Percentiles rank a stretch among this genome's conserved stretches.
Evolutionary conservation across 2,329 filamentous ascomycete species (phyloP).

Genomic region (Fusarium albosuccineum): DNA sequence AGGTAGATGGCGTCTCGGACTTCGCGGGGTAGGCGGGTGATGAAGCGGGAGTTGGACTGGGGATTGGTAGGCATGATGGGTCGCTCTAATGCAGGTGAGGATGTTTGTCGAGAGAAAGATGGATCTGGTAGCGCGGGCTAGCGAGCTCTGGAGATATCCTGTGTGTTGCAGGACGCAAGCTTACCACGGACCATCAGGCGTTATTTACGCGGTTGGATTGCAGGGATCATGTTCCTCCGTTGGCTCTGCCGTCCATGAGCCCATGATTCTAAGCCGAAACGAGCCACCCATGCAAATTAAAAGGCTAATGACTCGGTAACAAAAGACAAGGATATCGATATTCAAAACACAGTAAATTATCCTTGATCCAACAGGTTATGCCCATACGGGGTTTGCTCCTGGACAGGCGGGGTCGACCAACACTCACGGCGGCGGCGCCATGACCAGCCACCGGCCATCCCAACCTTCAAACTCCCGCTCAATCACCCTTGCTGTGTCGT

Average conservation of each 20-base stretch:
- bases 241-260: neutral
- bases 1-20: conserved; percentile 31
- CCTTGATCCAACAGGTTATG: too few species aligned
- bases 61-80: conserved; percentile 1
- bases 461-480: conserved; percentile 29
- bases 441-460: conserved; percentile 33
- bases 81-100: neutral
- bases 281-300: neutral
- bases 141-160: too few species aligned
- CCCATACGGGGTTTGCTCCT: too few species aligned
- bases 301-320: neutral
- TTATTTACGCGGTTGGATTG: neutral
- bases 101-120: neutral
- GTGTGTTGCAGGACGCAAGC: too few species aligned
- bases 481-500: conserved; percentile 23
- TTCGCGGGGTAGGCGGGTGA: conserved; percentile 21
- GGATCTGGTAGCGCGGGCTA: too few species aligned
- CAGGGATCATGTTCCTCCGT: neutral
- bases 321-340: too few species aligned
- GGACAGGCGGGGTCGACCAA: too few species aligned
- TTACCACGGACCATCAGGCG: too few species aligned
- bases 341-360: too few species aligned
- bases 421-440: conserved; percentile 29
- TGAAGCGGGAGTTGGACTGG: conserved; percentile 20
- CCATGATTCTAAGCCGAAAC: conserved; percentile 2